phyloP scores from a whole-genome alignment of 768 basidiomycete species.

The Cystofilobasidium bisporidii region DNA sequence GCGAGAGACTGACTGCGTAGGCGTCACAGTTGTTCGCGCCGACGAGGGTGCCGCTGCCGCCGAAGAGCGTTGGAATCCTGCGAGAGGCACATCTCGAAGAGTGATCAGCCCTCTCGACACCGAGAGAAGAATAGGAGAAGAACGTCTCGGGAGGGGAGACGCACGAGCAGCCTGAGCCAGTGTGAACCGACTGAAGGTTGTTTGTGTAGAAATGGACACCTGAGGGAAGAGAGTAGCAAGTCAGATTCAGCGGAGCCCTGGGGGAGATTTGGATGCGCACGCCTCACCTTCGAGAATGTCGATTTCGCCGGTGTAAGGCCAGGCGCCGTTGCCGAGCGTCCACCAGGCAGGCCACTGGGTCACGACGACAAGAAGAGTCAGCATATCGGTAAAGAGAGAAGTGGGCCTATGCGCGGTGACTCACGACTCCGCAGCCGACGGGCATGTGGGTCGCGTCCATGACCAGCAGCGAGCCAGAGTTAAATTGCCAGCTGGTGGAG shows the following conservation, averaged over 20 bases:
- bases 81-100: too few relatives aligned
- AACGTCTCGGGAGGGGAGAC: too few relatives aligned
- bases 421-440: background rate
- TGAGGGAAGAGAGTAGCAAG: background rate
- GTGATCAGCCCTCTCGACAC: too few relatives aligned
- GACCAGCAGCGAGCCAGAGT: conserved; percentile 13
- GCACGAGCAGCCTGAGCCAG: conserved; percentile 27
- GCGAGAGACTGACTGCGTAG: conserved; percentile 29
- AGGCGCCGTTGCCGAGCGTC: conserved; percentile 40
- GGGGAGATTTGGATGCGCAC: too few relatives aligned
- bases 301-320: conserved; percentile 31
- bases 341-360: conserved; percentile 17
- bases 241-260: background rate
- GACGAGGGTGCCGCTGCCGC: conserved; percentile 42
- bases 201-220: background rate
- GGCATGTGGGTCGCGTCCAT: conserved; percentile 19
- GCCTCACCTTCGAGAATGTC: conserved; percentile 22
- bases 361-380: background rate
- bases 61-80: conserved; percentile 44
- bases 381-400: too few relatives aligned
- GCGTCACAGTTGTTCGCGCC: conserved; percentile 38
- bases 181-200: conserved; percentile 13
- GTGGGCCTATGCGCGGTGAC: too few relatives aligned
- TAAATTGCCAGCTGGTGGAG: conserved; percentile 3
- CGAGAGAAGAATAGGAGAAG: too few relatives aligned